Evolutionary conservation across 1,284 basidiomycete genomes (phyloP).

Genomic region (Trametes versicolor): DNA sequence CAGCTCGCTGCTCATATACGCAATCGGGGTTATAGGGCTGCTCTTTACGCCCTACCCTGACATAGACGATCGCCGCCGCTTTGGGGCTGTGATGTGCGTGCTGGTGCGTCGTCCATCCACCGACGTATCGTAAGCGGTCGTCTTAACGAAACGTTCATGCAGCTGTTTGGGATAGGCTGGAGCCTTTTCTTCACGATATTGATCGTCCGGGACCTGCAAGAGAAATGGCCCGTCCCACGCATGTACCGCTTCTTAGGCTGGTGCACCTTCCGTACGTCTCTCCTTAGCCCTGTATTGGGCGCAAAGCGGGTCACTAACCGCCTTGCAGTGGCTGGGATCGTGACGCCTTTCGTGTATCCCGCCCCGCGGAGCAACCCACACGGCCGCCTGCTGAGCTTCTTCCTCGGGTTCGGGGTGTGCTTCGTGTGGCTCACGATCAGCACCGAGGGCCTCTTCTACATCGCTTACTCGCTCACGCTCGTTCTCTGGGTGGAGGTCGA

Average conservation of each 20-base stretch:
- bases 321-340: slow-evolving; percentile 54
- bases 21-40: slow-evolving; percentile 14
- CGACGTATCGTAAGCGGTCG: too few relatives aligned
- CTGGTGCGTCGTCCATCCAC: slow-evolving; percentile 8
- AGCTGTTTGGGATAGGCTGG: slow-evolving; percentile 30
- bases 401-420: slow-evolving; percentile 79
- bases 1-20: slow-evolving; percentile 24
- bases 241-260: slow-evolving; percentile 57
- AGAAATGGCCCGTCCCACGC: slow-evolving; percentile 27
- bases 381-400: slow-evolving; percentile 66
- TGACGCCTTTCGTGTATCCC: slow-evolving; percentile 58
- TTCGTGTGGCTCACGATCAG: slow-evolving; percentile 88
- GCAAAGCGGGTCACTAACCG: slow-evolving; percentile 7
- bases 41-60: slow-evolving; percentile 13
- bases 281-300: background rate
- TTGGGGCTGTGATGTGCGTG: slow-evolving; percentile 15
- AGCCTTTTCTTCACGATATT: slow-evolving; percentile 26
- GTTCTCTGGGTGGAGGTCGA: slow-evolving; percentile 81
- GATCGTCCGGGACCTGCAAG: slow-evolving; percentile 29
- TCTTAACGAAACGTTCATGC: background rate
- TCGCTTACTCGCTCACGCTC: slow-evolving; percentile 71
- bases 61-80: slow-evolving; percentile 10
- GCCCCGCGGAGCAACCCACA: slow-evolving; percentile 49
- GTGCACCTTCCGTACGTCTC: slow-evolving; percentile 66
- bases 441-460: slow-evolving; percentile 86